Base-by-base conservation (phyloP, 768 basidiomycete genomes). In the Pisolithus tinctorius region DNA sequence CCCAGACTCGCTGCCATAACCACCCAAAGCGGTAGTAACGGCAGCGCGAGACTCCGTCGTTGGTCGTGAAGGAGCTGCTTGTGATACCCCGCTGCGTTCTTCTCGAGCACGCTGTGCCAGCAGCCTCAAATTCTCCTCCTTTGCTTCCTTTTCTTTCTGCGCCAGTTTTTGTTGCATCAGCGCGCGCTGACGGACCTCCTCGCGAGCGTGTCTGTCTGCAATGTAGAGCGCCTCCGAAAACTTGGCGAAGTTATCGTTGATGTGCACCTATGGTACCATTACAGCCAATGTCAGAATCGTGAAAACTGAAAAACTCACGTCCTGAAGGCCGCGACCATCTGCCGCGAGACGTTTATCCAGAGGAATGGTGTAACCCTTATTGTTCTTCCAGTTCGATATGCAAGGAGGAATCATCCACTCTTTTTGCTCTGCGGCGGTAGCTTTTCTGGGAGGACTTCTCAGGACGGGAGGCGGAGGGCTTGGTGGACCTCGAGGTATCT, bases 371-470 rank as follows among this genome's bases (percentile, higher is more conserved):
- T 94, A 99, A 79, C 96, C 96, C 72, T 98, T 99, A 83, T 98
- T 97, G 76, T 99, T 99, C 75, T 99, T 99, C 96, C 96, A 99
- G 71, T 99, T 99, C 26, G 92, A 95, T 54, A 99, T 97, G 68
- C 95, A 98, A 16, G 96, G 96, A 16, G 96, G 96, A 51, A 99
- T 97, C 93, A 97, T 96, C 96, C 96, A 98, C 63, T 98, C 96
- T 72, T 98, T 99, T 72, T 97, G 95, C 65, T 99, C 96, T 50
- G 92, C 89, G 7, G 90, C 88, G 0, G 95, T 95, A 4, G 93
- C 94, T 63, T 96, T 94, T 49, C 96, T 78, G 6, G 96, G 96
- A 10, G 96, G 96, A 74, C 88, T 93, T 37, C 94, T 83, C 36
- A 99, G 73, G 2, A 98, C 91, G 16, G 96, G 96, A 2, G 94